Evolutionary conservation across 2,329 filamentous ascomycete genomes (phyloP).

Genomic region (Epichloe typhina): DNA sequence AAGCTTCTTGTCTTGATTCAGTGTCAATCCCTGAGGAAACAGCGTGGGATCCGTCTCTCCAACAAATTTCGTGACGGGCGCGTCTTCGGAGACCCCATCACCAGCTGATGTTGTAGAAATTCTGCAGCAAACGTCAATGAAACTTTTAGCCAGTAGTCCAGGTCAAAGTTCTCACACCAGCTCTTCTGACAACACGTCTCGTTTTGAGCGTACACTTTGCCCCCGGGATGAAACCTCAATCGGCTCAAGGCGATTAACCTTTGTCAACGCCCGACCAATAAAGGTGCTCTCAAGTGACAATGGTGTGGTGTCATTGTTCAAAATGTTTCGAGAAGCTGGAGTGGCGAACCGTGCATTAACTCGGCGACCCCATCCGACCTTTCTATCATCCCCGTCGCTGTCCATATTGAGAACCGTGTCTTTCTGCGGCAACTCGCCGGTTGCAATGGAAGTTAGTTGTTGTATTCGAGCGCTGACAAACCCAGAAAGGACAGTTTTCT

Average conservation of each 20-base stretch:
- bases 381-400: conserved; percentile 12
- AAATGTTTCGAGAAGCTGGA: conserved; percentile 13
- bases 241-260: conserved; percentile 4
- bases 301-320: neutral
- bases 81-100: neutral
- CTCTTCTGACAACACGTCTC: neutral
- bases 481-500: conserved; percentile 11
- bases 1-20: conserved; percentile 17
- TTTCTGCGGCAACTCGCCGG: conserved; percentile 2
- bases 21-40: conserved; percentile 33
- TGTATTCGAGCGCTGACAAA: conserved; percentile 18
- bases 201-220: neutral
- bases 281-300: conserved; percentile 3
- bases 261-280: conserved; percentile 4
- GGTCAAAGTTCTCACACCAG: neutral
- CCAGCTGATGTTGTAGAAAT: neutral
- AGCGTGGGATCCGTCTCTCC: conserved; percentile 14
- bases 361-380: conserved; percentile 17
- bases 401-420: conserved; percentile 3
- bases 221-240: conserved; percentile 1
- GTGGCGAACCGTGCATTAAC: conserved; percentile 12
- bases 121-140: neutral
- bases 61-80: conserved; percentile 18
- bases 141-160: neutral
- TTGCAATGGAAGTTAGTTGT: conserved; percentile 13